Base-by-base conservation (phyloP, 257 asterid genomes). In the Solanum arcanum region DNA sequence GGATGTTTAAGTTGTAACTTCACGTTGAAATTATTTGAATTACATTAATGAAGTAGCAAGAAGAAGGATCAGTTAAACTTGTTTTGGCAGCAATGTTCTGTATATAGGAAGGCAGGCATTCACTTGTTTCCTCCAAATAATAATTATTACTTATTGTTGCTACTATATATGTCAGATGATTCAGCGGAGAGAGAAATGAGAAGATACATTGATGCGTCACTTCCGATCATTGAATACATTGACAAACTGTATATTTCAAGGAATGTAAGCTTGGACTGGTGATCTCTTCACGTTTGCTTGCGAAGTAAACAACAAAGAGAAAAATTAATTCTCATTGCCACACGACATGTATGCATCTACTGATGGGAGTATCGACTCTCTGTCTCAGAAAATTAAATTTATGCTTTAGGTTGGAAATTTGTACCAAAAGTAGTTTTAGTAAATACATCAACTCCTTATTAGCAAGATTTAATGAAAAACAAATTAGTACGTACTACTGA, bases 181-280 rank as follows among this genome's bases (percentile, higher is more conserved):
- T 92, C 99, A 18, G 98, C 97, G 23, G 91, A 90, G 92, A 92
- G 91, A 90, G 95, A 93, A 87, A 95, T 96, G 99, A 89, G 86
- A 66, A 89, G 99, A 88, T 97, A 93, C 91, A 97, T 97, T 37
- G 89, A 93, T 35, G 98, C 98, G 12, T 95, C 98, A 2, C 91
- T 89, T 69, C 98, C 98, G 39, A 89, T 95, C 84, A 97, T 97
- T 39, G 94, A 94, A 78, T 96, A 97, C 92, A 93, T 97, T 59
- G 99, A 97, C 76, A 88, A 87, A 86, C 89, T 95, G 87, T 97
- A 92, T 92, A 86, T 89, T 86, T 88, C 94, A 56, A 93, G 98
- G 89, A 91, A 89, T 69, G 94, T 96, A 89, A 91, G 82, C 91
- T 92, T 95, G 93, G 95, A 97, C 86, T 97, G 99, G 99, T 95